Evolutionary conservation across 2,329 filamentous ascomycete species (phyloP), one percentile per base, ranked within the genome.

Genomic region (Colletotrichum higginsianum): DNA sequence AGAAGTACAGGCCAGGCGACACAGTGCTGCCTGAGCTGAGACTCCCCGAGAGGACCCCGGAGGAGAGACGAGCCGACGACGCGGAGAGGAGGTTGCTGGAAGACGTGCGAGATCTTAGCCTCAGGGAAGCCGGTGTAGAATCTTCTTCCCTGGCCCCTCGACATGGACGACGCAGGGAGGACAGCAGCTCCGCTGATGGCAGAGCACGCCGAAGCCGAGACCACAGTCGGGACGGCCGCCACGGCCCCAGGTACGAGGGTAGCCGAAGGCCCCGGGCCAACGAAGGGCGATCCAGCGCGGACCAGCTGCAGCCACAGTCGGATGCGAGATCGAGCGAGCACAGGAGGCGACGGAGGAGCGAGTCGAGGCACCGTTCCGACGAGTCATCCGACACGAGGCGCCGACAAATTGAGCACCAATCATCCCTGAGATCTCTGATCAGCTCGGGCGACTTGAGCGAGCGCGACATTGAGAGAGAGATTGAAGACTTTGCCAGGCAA

Each of bases 401-500:
- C 26, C 84, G 93, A 61, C 92, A 91, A 63, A 87, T 98, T 58
- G 94, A 96, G 78, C 96, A 98, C 78, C 96, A 98, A 83, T 92
- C 94, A 0, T 98, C 95, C 70, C 84, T 98, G 74, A 87, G 95
- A 64, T 97, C 94, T 12, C 83, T 98, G 71, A 91, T 98, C 71
- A 95, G 94, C 77, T 89, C 92, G 5, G 93, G 93, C 0, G 93
- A 95, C 73, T 87, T 94, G 68, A 93, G 93, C 75, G 90, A 92
- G 56, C 88, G 90, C 23, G 93, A 96, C 75, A 92, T 97, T 76
- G 93, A 98, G 79, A 90, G 93, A 72, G 95, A 98, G 79, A 97
- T 98, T 71, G 89, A 96, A 75, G 94, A 96, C 72, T 97, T 98
- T 76, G 89, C 97, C 75, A 90, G 94, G 53, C 94, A 97, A 79